A percentile compares a stretch with the other conserved stretches of the same genome.
Conservation (phyloP, 257 asterid species). For the Mentha longifolia region DNA sequence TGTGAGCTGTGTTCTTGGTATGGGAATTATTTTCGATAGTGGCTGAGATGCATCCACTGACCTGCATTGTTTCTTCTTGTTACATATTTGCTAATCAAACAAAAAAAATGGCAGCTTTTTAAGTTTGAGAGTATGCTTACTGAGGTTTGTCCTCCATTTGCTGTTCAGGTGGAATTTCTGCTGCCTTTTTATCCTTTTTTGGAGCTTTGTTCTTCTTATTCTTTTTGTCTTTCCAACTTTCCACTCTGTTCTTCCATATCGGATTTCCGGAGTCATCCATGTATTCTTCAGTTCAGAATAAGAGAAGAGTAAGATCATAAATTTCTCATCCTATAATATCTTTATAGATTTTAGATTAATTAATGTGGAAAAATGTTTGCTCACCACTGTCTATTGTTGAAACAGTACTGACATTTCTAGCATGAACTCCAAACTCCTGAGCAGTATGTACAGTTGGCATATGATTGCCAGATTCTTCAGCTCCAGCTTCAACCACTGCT, state of each 20-base stretch:
- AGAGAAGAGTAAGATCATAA: constrained; percentile 28
- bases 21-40: constrained; percentile 73
- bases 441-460: constrained; percentile 38
- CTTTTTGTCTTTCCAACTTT: constrained; percentile 98
- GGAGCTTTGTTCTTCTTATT: constrained; percentile 65
- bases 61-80: constrained; percentile 51
- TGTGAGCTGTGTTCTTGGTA: constrained; percentile 72
- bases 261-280: constrained; percentile 87
- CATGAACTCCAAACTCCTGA: constrained; percentile 89
- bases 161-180: constrained; percentile 63
- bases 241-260: constrained; percentile 97
- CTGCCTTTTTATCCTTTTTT: constrained; percentile 54
- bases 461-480: constrained; percentile 50
- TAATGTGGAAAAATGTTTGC: constrained; percentile 22
- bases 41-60: constrained; percentile 69
- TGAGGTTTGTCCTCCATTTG: constrained; percentile 79
- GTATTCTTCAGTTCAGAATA: constrained; percentile 55
- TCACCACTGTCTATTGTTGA: constrained; percentile 95
- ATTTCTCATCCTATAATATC: constrained; percentile 1
- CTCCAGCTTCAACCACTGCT: constrained; percentile 37
- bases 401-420: constrained; percentile 84
- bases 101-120: background rate
- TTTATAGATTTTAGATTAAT: background rate
- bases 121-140: constrained; percentile 47
- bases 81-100: constrained; percentile 15